phyloP scores from a whole-genome alignment of 2,329 filamentous ascomycete genomes.

The Magnaporthiopsis incrustans region DNA sequence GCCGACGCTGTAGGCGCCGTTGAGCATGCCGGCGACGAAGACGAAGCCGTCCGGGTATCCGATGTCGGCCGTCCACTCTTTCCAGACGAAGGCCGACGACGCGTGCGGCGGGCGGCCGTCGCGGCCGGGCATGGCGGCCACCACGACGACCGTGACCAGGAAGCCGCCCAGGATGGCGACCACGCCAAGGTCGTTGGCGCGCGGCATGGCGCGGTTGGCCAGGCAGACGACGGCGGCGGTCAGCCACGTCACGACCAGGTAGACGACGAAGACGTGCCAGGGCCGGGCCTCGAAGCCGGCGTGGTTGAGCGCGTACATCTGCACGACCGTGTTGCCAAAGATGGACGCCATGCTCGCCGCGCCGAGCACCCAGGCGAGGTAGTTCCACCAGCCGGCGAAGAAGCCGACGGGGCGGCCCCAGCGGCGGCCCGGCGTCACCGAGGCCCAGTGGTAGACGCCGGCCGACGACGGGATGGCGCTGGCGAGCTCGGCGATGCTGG shows the following conservation, averaged over 20 bases:
- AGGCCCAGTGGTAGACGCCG: conserved; percentile 55
- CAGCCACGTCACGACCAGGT: conserved; percentile 31
- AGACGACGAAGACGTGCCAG: conserved; percentile 37
- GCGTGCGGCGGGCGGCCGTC: conserved; percentile 20
- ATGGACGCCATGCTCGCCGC: conserved; percentile 32
- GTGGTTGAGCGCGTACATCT: conserved; percentile 36
- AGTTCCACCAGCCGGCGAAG: conserved; percentile 39
- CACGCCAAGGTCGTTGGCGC: conserved; percentile 45
- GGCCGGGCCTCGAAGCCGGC: conserved; percentile 24
- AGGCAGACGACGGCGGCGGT: conserved; percentile 38
- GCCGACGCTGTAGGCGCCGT: conserved; percentile 61
- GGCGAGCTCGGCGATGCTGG: conserved; percentile 52
- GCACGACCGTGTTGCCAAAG: conserved; percentile 31
- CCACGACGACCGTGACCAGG: conserved; percentile 46
- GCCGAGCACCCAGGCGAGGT: conserved; percentile 32
- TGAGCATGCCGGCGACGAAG: conserved; percentile 38
- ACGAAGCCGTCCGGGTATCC: conserved; percentile 34
- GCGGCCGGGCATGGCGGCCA: conserved; percentile 38
- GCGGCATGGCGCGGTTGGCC: conserved; percentile 43
- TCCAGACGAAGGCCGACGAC: conserved; percentile 30
- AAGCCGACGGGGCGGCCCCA: conserved; percentile 43
- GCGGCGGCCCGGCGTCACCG: conserved; percentile 38
- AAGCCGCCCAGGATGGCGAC: conserved; percentile 21
- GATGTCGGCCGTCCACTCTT: conserved; percentile 28
- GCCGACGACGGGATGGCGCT: conserved; percentile 53